Evolutionary conservation across 352 stramenopile species (phyloP), one percentile per base, ranked within the genome.

Genomic region (Pythium monospermum): DNA sequence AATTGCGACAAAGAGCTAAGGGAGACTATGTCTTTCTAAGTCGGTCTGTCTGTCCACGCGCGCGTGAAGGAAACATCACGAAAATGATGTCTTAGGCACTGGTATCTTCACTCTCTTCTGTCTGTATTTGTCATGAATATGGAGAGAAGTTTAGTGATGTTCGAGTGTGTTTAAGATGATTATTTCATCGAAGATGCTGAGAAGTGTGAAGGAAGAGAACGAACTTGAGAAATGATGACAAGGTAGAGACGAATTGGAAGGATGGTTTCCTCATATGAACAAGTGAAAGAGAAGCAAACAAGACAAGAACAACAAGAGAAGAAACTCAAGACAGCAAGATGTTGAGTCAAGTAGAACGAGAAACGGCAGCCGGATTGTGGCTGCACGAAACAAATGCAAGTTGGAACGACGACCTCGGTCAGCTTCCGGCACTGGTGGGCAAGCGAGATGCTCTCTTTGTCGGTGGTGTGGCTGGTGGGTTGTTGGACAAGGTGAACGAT

Each of bases 11-110:
- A 86, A 71, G 69, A 71, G 48, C 79, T 73, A 57, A 84, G 74
- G 74, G 70, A 87, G 76, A 86, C 78, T 68, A 90, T 90, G 78
- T 86, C 78, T 90, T 90, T 90, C 78, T 90, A 90, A 90, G 76
- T 87, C 81, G 78, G 47, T 77, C 57, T 71, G 62, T 71, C 73
- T 85, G 75, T 82, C 71, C 60, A 52, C 72, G 64, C 76, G 73
- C 47, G 52, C 45, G 57, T 56, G 41, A 49, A 56, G 40, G 50
- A 65, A 61, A 63, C 68, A 75, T 85, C 74, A 85, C 76, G 72
- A 85, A 45, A n/a, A 62, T 81, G 70, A 84, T 81, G 55, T 87
- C 75, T 79, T 87, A 56, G 38, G n/a, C 7, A 19, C 27, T 46
- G 54, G 56, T 46, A 42, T 68, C 52, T 73, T 57, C 70, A 57